Conservation (phyloP, 1,284 basidiomycete genomes). For the Phaffia rhodozyma region DNA sequence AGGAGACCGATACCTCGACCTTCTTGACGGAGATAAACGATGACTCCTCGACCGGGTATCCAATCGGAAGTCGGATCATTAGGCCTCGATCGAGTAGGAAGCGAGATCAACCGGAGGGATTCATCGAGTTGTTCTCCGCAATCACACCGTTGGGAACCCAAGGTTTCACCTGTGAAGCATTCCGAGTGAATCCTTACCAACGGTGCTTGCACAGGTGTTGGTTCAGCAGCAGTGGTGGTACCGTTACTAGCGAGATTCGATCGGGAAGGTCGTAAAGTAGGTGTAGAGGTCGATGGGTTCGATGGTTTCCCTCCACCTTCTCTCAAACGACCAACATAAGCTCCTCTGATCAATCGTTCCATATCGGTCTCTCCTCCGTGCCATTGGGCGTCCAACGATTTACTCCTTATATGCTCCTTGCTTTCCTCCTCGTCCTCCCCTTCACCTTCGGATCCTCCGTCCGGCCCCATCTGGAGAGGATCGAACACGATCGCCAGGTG, state of each 20-base stretch:
- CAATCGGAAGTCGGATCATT: constrained; percentile 16
- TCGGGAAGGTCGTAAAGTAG: not conserved
- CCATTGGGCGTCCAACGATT: constrained; percentile 76
- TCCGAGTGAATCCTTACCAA: constrained; percentile 95
- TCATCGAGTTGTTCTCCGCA: constrained; percentile 98
- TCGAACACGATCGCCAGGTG: constrained; percentile 97
- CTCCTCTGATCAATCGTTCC: constrained; percentile 86
- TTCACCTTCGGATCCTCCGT: constrained; percentile 32
- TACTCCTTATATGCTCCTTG: constrained; percentile 45
- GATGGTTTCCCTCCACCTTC: constrained; percentile 26
- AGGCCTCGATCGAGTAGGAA: constrained; percentile 30
- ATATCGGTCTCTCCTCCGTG: constrained; percentile 74
- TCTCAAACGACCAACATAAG: constrained; percentile 71
- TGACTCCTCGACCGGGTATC: constrained; percentile 71
- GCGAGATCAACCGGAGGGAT: constrained; percentile 70
- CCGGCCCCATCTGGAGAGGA: constrained; percentile 52
- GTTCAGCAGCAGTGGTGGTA: constrained; percentile 4
- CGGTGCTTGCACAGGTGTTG: constrained; percentile 36
- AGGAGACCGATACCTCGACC: constrained; percentile 95
- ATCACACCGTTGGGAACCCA: constrained; percentile 97
- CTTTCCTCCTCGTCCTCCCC: constrained; percentile 11
- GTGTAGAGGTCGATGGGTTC: constrained; percentile 15
- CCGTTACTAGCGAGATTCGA: not conserved
- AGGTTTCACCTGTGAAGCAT: constrained; percentile 96
- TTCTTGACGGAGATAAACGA: constrained; percentile 95